These are phyloP conservation scores for Penicillium dipodomyicola DNA, from an alignment of 495 filamentous ascomycete genomes.

Conservation along the genomic window DNA sequence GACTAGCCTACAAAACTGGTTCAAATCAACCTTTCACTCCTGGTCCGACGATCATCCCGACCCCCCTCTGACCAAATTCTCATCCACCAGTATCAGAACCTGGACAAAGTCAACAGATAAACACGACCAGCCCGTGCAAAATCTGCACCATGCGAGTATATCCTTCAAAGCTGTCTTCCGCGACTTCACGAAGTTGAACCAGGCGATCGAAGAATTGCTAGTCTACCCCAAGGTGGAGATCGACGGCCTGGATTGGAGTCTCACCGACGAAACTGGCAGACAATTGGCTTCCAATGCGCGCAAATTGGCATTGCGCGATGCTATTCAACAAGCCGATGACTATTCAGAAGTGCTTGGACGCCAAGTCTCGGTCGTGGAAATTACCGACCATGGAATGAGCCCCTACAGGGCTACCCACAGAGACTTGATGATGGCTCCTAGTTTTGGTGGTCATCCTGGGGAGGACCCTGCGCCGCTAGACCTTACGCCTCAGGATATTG, in stretches of 20 bases:
- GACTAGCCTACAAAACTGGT: constrained; percentile 16
- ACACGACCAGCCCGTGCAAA: constrained; percentile 9
- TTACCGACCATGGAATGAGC: constrained; percentile 10
- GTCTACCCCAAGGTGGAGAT: constrained; percentile 21
- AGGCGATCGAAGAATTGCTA: constrained; percentile 15
- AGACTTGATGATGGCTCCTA: background rate
- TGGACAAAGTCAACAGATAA: constrained; percentile 10
- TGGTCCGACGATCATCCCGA: constrained; percentile 5
- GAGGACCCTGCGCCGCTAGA: constrained; percentile 1
- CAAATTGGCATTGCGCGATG: constrained; percentile 23
- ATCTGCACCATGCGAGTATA: constrained; percentile 14
- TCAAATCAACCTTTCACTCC: constrained; percentile 10
- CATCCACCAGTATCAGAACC: constrained; percentile 16
- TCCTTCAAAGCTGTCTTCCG: constrained; percentile 17
- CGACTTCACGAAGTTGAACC: constrained; percentile 17
- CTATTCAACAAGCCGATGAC: constrained; percentile 22
- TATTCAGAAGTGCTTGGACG: constrained; percentile 22
- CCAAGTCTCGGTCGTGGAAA: constrained; percentile 15
- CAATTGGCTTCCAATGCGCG: constrained; percentile 15
- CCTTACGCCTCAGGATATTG: constrained; percentile 15
- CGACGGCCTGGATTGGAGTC: constrained; percentile 21
- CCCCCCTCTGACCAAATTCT: constrained; percentile 17
- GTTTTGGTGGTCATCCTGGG: background rate
- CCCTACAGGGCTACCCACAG: background rate
- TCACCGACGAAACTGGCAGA: constrained; percentile 22